These are phyloP conservation scores for Crithidia fasciculata DNA, from an alignment of 208 protist genomes.

Conservation along the genomic window DNA sequence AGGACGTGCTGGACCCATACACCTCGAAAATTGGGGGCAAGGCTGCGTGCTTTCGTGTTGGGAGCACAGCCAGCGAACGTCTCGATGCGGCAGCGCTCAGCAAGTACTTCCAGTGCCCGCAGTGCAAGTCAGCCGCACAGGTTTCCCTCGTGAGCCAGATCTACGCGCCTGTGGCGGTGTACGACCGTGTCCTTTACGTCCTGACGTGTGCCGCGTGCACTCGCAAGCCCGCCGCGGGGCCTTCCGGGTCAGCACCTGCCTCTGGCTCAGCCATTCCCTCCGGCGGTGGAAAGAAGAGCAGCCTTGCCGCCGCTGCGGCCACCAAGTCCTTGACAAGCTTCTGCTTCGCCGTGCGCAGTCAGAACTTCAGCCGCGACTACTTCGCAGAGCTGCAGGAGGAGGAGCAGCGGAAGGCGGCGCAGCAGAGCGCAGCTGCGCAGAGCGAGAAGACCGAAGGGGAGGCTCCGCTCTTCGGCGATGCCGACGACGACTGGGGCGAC, in stretches of 20 bases:
- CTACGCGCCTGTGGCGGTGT: constrained; percentile 77
- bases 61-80: constrained; percentile 14
- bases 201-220: constrained; percentile 70
- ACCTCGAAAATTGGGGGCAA: constrained; percentile 79
- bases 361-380: constrained; percentile 83
- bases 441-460: constrained; percentile 14
- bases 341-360: constrained; percentile 80
- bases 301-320: constrained; percentile 16
- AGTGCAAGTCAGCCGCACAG: constrained; percentile 56
- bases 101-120: constrained; percentile 75
- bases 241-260: not conserved
- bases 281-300: constrained; percentile 28
- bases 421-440: constrained; percentile 18
- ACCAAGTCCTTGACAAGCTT: constrained; percentile 43
- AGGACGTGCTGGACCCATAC: constrained; percentile 57
- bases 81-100: constrained; percentile 11
- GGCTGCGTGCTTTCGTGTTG: constrained; percentile 58
- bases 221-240: not conserved
- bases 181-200: constrained; percentile 87
- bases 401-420: constrained; percentile 11
- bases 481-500: constrained; percentile 54
- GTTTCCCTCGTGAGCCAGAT: constrained; percentile 79
- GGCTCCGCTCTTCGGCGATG: constrained; percentile 56
- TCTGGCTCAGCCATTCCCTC: not conserved
- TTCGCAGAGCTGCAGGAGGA: constrained; percentile 34